Base-by-base conservation (phyloP, 495 filamentous ascomycete species). In the Aspergillus steynii region DNA sequence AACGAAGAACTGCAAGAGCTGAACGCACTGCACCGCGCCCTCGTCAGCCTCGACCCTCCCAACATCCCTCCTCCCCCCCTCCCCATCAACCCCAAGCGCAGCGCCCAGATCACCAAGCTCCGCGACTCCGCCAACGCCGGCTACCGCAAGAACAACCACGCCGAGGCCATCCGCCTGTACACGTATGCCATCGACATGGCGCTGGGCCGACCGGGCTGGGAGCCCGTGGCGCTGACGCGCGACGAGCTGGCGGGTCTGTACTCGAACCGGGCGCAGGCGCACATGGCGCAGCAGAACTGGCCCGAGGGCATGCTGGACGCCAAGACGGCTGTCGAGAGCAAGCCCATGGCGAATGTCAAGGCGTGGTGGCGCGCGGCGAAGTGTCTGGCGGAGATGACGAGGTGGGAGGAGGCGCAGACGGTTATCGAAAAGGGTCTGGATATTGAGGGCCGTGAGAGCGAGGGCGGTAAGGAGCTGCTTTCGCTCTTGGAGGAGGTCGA, bases 311-410 rank as follows among this genome's bases (percentile, higher is more conserved):
- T 88, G 27, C 77, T 88, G 3, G 95, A 99, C 78, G 91, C 90
- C n/a, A 87, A 92, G 79, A 78, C 81, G 5, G 94, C 90, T 68
- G 89, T 97, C n/a, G 94, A 96, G 77, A 85, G 89, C 58, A 97
- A 96, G 85, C 80, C 85, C 56, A 79, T 84, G 49, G 91, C 88
- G 31, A 97, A 99, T 76, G 86, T 90, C 6, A 98, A 97, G 86
- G 93, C 88, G 2, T 97, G 93, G 90, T 97, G 91, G 87, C 77
- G 94, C 51, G 78, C 90, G 62, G 93, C 88, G 8, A 86, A 84
- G 78, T 93, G 88, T 74, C 77, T 97, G 70, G 73, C 86, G 55
- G 95, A 99, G 87, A 98, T 97, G 95, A 88, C 89, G 8, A 74
- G 93, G 71, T 78, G 89, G 72, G 86, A 89, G 61, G 95, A 99